Percentiles rank a stretch among this genome's conserved stretches.
Conservation (phyloP, 2,329 filamentous ascomycete species). For the Epichloe aotearoae region DNA sequence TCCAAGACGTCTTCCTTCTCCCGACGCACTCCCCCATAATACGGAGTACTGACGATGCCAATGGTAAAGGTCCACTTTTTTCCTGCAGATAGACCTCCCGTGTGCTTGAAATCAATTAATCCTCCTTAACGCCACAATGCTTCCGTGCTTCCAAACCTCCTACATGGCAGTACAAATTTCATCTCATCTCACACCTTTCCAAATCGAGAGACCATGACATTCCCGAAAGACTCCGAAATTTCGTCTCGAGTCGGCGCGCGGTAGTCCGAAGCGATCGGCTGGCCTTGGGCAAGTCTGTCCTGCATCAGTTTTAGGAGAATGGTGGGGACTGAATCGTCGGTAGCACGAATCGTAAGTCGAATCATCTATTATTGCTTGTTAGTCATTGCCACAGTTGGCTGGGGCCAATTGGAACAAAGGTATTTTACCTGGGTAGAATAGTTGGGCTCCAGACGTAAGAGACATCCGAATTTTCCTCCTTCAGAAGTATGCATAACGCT, state of each 20-base stretch:
- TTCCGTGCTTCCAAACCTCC: conserved; percentile 16
- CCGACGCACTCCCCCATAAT: background rate
- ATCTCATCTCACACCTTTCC: background rate
- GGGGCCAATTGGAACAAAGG: background rate
- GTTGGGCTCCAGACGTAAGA: conserved; percentile 90
- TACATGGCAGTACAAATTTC: background rate
- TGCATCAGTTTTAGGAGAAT: conserved; percentile 79
- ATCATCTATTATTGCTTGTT: conserved; percentile 61
- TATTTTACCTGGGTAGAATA: conserved; percentile 71
- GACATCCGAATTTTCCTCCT: conserved; percentile 84
- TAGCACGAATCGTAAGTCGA: conserved; percentile 84
- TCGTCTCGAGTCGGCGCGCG: conserved; percentile 31
- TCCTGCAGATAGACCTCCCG: background rate
- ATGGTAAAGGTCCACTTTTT: background rate
- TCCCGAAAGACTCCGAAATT: conserved; percentile 42
- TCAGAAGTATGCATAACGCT: conserved; percentile 73
- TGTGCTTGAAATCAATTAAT: background rate
- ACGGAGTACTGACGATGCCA: background rate
- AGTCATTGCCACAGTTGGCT: background rate
- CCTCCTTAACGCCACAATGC: conserved; percentile 19
- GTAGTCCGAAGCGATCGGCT: conserved; percentile 27
- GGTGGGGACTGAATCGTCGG: conserved; percentile 75
- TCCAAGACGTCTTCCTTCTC: background rate
- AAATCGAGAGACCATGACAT: conserved; percentile 36
- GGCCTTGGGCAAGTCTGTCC: conserved; percentile 53